Base-by-base conservation (phyloP, 176 grass and related monocot species). In the Bonia amplexicaulis region DNA sequence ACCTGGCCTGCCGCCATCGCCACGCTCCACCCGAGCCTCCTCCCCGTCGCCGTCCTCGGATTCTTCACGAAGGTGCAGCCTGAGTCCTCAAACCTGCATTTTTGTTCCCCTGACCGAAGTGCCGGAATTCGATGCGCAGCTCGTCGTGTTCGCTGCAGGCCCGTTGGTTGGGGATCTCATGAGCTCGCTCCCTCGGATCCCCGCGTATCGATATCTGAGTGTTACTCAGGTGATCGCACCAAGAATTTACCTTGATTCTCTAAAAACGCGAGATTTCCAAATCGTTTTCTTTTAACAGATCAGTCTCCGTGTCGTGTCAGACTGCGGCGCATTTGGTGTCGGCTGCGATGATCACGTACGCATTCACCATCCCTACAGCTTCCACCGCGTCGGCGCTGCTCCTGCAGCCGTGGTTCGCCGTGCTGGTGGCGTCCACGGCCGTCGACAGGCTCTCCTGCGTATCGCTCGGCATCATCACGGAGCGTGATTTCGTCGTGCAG, bases 11-110 rank as follows among this genome's bases (percentile, higher is more conserved):
- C 87, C 52, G 87, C 92, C 66, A 33, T 94, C 20, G 89, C 92
- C 2, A 80, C 59, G 80, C 89, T 91, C 76, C 92, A 94, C 44
- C 84, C 84, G 5, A 91, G 80, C 82, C 81, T 94, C 39, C 60
- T 91, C 41, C 89, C 92, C 7, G 89, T 91, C 39, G 92, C 92
- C 4, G 26, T 86, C 66, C 86, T 94, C 46, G 83, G 80, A 1
- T 94, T 94, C 84, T 94, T 94, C 75, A 57, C 89, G 0, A 94
- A 94, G 92, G 92, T 94, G 76, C 47, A n/a, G n/a, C n/a, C 11
- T 29, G 9, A 44, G 1, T 29, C 42, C 23, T 62, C 22, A 23
- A 49, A 8, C 29, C 11, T 7, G 9, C 16, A 54, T 29, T 74
- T 40, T 59, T 51, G 4, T 12, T 9, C 45, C 47, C 57, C 37